Evolutionary conservation across 2,329 filamentous ascomycete genomes (phyloP).

Genomic region (Verticillium nonalfalfae): DNA sequence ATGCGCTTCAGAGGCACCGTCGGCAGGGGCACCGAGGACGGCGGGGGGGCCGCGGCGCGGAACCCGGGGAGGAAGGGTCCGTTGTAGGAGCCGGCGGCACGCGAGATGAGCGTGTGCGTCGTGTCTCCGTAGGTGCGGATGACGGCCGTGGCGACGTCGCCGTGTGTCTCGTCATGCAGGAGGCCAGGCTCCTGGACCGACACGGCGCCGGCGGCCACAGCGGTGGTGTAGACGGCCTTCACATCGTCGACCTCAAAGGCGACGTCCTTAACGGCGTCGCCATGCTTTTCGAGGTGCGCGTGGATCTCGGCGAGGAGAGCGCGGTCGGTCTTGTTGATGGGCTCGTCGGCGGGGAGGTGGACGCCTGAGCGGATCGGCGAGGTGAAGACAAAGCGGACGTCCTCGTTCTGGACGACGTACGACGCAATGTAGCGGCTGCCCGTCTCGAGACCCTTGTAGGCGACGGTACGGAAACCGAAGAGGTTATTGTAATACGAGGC

Average conservation of each 20-base stretch:
- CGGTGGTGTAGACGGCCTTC: constrained; percentile 68
- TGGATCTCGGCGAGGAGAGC: constrained; percentile 68
- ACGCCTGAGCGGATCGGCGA: constrained; percentile 65
- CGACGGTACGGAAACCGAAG: constrained; percentile 78
- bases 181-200: constrained; percentile 56
- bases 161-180: constrained; percentile 51
- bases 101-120: constrained; percentile 83
- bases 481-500: constrained; percentile 82
- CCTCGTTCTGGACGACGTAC: constrained; percentile 73
- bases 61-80: constrained; percentile 83
- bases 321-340: constrained; percentile 58
- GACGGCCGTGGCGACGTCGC: constrained; percentile 66
- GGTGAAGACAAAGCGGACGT: constrained; percentile 76
- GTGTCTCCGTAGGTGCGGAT: constrained; percentile 94
- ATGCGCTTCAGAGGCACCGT: constrained; percentile 64
- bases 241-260: constrained; percentile 93
- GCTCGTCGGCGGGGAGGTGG: constrained; percentile 50
- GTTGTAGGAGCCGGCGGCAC: constrained; percentile 50
- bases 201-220: constrained; percentile 57
- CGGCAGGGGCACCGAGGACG: constrained; percentile 45
- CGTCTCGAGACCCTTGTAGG: constrained; percentile 85
- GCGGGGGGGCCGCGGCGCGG: constrained; percentile 42
- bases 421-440: constrained; percentile 75
- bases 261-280: constrained; percentile 92
- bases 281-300: constrained; percentile 76